These are phyloP conservation scores for Hylodesmum podocarpum DNA, from an alignment of 306 rosid species.

Conservation along the genomic window DNA sequence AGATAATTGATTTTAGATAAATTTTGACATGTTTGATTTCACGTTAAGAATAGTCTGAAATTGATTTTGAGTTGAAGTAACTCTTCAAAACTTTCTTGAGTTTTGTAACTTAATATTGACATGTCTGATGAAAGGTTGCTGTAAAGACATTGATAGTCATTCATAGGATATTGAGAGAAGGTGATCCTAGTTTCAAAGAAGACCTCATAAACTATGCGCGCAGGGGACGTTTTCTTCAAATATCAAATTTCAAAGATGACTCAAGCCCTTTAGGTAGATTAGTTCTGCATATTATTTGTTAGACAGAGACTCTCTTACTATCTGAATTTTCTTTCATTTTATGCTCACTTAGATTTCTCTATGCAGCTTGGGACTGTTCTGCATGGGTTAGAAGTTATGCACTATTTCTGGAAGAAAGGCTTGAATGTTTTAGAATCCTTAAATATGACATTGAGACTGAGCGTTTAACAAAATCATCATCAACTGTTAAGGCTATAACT, in stretches of 20 bases:
- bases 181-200: conserved; percentile 84
- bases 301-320: conserved; percentile 2
- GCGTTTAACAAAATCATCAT: conserved; percentile 58
- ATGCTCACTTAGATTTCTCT: conserved; percentile 31
- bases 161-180: conserved; percentile 93
- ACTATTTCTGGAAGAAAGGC: conserved; percentile 76
- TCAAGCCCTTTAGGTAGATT: conserved; percentile 77
- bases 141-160: conserved; percentile 89
- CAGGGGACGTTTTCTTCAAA: conserved; percentile 71
- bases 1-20: no score
- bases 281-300: conserved; percentile 9
- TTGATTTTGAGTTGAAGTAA: no score
- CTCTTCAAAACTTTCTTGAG: not conserved
- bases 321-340: conserved; percentile 10
- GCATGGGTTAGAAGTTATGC: conserved; percentile 93
- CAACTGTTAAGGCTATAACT: conserved; percentile 40
- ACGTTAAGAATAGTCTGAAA: no score
- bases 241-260: conserved; percentile 88
- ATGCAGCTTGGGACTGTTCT: conserved; percentile 98
- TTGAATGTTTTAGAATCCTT: conserved; percentile 76
- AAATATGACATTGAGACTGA: conserved; percentile 80
- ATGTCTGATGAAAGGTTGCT: conserved; percentile 69
- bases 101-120: conserved; percentile 11
- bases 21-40: not conserved
- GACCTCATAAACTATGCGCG: conserved; percentile 67